Conservation (phyloP, 2,329 filamentous ascomycete species). For the Penicillium italicum region DNA sequence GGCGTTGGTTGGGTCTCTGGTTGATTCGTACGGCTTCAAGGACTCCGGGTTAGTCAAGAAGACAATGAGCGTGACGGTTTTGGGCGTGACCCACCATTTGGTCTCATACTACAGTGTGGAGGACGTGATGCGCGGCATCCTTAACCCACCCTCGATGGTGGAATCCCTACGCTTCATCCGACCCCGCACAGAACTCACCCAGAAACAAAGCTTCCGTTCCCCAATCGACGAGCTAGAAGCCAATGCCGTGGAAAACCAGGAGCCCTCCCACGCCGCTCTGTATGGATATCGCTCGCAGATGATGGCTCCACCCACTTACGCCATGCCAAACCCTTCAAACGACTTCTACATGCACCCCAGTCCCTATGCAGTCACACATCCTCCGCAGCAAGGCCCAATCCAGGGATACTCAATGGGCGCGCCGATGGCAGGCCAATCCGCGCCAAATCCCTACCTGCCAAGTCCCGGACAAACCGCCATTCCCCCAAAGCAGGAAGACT, state of each 20-base stretch:
- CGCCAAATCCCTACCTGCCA: slow-evolving; percentile 39
- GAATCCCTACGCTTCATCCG: slow-evolving; percentile 49
- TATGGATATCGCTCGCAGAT: slow-evolving; percentile 43
- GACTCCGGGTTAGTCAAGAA: slow-evolving; percentile 82
- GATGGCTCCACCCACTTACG: slow-evolving; percentile 35
- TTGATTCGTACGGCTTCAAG: slow-evolving; percentile 90
- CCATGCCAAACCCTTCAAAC: slow-evolving; percentile 32
- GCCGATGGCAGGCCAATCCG: slow-evolving; percentile 31
- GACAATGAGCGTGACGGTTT: slow-evolving; percentile 76
- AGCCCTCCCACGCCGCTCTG: slow-evolving; percentile 36
- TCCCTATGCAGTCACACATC: slow-evolving; percentile 34
- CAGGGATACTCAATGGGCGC: slow-evolving; percentile 35
- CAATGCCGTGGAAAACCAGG: slow-evolving; percentile 36
- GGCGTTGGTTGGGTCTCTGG: slow-evolving; percentile 71
- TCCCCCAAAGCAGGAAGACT: slow-evolving; percentile 38
- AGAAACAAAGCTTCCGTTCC: slow-evolving; percentile 63
- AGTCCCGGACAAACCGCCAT: slow-evolving; percentile 30
- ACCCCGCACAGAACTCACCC: slow-evolving; percentile 57
- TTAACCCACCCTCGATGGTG: slow-evolving; percentile 58
- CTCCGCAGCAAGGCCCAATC: slow-evolving; percentile 33
- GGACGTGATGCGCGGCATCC: slow-evolving; percentile 64
- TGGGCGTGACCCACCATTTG: slow-evolving; percentile 74
- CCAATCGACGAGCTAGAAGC: slow-evolving; percentile 60
- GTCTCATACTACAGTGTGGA: slow-evolving; percentile 85
- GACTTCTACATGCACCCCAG: slow-evolving; percentile 39